These are phyloP conservation scores for Xylaria multiplex DNA, from an alignment of 2,329 filamentous ascomycete species.

Conservation along the genomic window DNA sequence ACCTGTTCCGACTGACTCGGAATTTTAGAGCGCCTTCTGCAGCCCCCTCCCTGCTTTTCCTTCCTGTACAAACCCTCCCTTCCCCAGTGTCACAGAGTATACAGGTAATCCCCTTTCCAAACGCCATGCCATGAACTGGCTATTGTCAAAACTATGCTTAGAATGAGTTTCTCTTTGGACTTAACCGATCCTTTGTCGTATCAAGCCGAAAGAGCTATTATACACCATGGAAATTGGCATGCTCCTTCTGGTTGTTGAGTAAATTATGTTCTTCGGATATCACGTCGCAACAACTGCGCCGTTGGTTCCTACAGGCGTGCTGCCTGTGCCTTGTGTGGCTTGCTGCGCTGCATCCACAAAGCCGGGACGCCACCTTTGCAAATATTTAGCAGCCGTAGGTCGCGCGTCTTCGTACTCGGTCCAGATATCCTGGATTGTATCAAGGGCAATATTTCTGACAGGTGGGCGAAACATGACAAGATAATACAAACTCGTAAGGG, in stretches of 20 bases:
- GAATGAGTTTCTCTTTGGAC: conserved; percentile 13
- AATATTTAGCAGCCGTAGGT: conserved; percentile 69
- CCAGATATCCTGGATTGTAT: conserved; percentile 74
- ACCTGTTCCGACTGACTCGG: conserved; percentile 8
- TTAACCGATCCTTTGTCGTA: neutral
- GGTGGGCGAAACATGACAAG: conserved; percentile 75
- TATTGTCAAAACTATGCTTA: conserved; percentile 21
- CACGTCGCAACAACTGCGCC: conserved; percentile 40
- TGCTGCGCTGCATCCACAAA: conserved; percentile 56
- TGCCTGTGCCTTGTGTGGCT: conserved; percentile 13
- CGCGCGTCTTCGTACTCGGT: conserved; percentile 72
- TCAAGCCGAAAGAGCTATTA: conserved; percentile 24
- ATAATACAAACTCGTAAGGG: conserved; percentile 72
- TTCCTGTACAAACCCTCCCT: conserved; percentile 8
- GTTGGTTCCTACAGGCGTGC: conserved; percentile 37
- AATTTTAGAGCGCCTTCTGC: conserved; percentile 10
- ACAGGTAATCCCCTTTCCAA: conserved; percentile 26
- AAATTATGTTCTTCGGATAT: conserved; percentile 37
- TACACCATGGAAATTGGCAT: conserved; percentile 29
- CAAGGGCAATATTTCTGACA: conserved; percentile 69
- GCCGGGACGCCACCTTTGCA: conserved; percentile 68
- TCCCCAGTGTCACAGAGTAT: conserved; percentile 8
- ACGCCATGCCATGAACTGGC: conserved; percentile 29
- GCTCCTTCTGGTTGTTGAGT: conserved; percentile 6
- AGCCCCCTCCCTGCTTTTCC: conserved; percentile 9